A percentile compares a stretch with the other conserved stretches of the same genome.
Evolutionary conservation across 2,329 filamentous ascomycete genomes (phyloP).

Genomic region (Albifimbria verrucaria): DNA sequence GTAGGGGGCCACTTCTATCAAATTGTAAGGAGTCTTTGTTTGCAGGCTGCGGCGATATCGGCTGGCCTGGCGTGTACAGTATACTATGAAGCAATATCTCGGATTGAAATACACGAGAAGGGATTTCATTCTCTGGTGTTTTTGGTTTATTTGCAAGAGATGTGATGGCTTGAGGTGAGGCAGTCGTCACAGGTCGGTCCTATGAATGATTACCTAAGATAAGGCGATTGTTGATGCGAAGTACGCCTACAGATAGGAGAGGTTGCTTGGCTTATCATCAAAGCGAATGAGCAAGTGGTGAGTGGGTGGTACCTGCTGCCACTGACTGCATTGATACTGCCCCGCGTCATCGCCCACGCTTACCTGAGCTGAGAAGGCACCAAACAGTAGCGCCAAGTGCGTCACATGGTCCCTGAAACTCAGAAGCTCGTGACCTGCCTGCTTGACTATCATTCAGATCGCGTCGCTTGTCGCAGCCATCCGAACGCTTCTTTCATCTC

Average conservation of each 20-base stretch:
- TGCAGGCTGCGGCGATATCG: background rate
- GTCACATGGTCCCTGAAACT: conserved; percentile 4
- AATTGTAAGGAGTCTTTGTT: background rate
- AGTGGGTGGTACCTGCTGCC: background rate
- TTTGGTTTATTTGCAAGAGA: too few species aligned
- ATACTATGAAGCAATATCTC: too few species aligned
- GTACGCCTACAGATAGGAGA: too few species aligned
- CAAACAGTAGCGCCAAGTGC: background rate
- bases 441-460: background rate
- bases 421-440: background rate
- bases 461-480: background rate
- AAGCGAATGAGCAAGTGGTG: background rate
- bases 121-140: too few species aligned
- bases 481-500: background rate
- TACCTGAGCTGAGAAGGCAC: background rate
- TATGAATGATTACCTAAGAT: too few species aligned
- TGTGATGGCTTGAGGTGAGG: too few species aligned
- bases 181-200: too few species aligned
- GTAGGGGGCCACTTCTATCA: conserved; percentile 22
- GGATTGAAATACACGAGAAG: too few species aligned
- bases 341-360: background rate
- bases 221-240: too few species aligned
- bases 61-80: background rate
- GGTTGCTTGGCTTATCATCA: background rate
- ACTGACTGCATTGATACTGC: too few species aligned